phyloP scores from a whole-genome alignment of 2,329 filamentous ascomycete species.

The Cladophialophora psammophila region DNA sequence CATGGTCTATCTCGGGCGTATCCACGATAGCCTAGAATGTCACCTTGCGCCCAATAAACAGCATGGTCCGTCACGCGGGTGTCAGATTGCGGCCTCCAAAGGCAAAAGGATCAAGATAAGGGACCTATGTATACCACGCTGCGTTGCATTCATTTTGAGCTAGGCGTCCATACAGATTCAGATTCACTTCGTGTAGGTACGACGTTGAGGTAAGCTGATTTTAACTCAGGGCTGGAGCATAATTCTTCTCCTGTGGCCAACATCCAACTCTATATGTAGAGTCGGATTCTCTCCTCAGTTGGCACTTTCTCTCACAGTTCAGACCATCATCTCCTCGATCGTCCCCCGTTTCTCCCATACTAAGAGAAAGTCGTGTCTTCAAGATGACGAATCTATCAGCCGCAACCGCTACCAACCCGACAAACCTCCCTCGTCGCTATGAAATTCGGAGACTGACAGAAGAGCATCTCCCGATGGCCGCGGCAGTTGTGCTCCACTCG shows the following conservation, averaged over 20 bases:
- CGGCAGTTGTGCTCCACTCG: slow-evolving; percentile 34
- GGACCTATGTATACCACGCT: neutral
- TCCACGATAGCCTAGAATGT: neutral
- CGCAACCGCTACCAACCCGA: slow-evolving; percentile 24
- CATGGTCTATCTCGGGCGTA: neutral
- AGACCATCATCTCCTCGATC: neutral
- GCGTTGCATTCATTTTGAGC: neutral
- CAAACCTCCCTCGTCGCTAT: slow-evolving; percentile 29
- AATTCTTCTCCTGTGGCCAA: neutral
- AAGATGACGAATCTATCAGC: slow-evolving; percentile 29
- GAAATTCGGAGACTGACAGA: slow-evolving; percentile 32
- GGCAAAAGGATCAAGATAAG: neutral
- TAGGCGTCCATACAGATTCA: neutral
- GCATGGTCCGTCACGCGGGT: neutral
- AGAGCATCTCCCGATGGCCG: slow-evolving; percentile 30
- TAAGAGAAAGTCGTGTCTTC: neutral
- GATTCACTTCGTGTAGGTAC: neutral
- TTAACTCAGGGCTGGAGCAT: neutral
- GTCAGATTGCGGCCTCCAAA: neutral
- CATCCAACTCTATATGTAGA: neutral
- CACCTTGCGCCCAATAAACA: neutral
- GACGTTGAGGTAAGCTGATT: neutral
- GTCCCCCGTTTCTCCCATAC: neutral
- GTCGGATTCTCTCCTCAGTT: neutral
- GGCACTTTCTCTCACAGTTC: neutral